Base-by-base conservation (phyloP, 257 asterid species). In the Sherardia arvensis region DNA sequence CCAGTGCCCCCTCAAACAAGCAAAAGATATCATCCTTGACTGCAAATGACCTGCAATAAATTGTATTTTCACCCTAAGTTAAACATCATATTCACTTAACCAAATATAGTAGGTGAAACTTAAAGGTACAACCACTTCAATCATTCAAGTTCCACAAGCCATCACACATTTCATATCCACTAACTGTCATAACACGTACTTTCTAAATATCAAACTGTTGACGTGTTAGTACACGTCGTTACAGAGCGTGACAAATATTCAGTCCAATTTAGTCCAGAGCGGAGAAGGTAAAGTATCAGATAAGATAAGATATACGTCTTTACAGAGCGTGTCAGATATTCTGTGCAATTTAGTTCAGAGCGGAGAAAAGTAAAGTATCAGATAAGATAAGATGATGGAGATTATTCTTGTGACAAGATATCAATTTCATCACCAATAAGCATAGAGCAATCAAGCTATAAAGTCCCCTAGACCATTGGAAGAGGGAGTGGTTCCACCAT, bases 21-120 rank as follows among this genome's bases (percentile, higher is more conserved):
- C 95, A 93, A 81, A 87, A 93, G 76, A 93, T 85, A 27, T 93
- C 97, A 58, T 93, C 99, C 88, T 93, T 93, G 5, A 79, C 95
- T 10, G 99, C 97, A 45, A 93, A 93, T 4, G 88, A 79, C 76
- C 99, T 93, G 94, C 73, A 60, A n/a, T 66, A 62, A 65, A 22
- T 61, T 33, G 72, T 57, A 69, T 64, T 65, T 26, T 62, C 36
- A 51, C 21, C 51, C 1, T 61, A 36, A 45, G 27, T 65, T 69
- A 22, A 77, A 5, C 51, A 43, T 43, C 51, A 43, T 43, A 3
- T 43, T 43, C 51, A 43, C 51, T 43, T 43, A n/a, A 20, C 56
- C 25, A 49, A n/a, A 18, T 20, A 8, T 49, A 49, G 26, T 18
- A 21, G 56, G 56, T 21, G 9, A 49, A 20, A 7, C 3, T 49